Evolutionary conservation across 1,284 basidiomycete genomes (phyloP).

Genomic region (Cystobasidiaceae sp.): DNA sequence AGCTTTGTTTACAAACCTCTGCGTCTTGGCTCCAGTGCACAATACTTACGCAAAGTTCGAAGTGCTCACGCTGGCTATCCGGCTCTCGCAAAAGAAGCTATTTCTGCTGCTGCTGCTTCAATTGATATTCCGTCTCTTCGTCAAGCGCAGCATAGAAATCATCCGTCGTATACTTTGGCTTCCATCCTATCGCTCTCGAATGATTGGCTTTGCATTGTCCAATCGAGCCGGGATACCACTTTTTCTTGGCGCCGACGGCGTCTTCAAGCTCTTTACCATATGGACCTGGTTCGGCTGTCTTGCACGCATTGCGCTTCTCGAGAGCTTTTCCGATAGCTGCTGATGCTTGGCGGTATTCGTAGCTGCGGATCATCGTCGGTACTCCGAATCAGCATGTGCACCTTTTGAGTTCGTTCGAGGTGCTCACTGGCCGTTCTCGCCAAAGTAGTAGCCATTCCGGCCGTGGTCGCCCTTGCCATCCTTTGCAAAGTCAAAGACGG

Average conservation of each 20-base stretch:
- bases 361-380: no score
- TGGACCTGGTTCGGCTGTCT: background rate
- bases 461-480: slow-evolving; percentile 21
- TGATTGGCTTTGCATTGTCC: background rate
- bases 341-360: slow-evolving; percentile 9
- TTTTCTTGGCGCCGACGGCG: background rate
- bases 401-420: no score
- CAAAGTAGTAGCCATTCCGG: slow-evolving; percentile 17
- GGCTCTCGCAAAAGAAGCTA: no score
- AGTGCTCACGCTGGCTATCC: no score
- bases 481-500: slow-evolving; percentile 15
- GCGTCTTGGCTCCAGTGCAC: no score
- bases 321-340: slow-evolving; percentile 12
- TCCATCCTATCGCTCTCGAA: slow-evolving; percentile 19
- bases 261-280: slow-evolving; percentile 16
- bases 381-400: no score
- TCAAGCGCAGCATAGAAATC: slow-evolving; percentile 20
- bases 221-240: slow-evolving; percentile 2
- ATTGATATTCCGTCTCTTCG: slow-evolving; percentile 16
- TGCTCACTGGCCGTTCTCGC: slow-evolving; percentile 17
- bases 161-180: slow-evolving; percentile 14
- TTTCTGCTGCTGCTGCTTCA: slow-evolving; percentile 3
- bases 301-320: slow-evolving; percentile 3
- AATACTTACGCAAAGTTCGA: no score
- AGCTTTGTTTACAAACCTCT: no score